phyloP scores from a whole-genome alignment of 331 rosid genomes.

The Rosa hybrid region DNA sequence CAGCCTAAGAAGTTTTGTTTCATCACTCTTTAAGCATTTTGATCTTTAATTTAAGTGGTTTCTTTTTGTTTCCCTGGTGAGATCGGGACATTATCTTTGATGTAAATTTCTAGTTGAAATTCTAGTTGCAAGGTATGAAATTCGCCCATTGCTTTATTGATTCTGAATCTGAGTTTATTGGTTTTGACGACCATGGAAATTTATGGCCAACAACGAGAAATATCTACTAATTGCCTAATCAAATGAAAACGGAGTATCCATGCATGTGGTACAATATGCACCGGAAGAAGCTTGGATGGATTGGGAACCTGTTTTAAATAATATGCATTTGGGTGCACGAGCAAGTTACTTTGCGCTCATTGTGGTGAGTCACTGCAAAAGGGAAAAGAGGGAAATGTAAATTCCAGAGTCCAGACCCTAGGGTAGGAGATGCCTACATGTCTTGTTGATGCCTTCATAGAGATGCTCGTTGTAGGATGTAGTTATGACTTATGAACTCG shows the following conservation, averaged over 20 bases:
- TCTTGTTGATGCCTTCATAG: too few relatives aligned
- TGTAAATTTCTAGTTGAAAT: conserved; percentile 31
- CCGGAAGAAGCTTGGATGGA: background rate
- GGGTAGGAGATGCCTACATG: too few relatives aligned
- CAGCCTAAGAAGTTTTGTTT: conserved; percentile 35
- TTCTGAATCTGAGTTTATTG: background rate
- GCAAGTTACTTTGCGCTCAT: too few relatives aligned
- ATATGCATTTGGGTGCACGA: too few relatives aligned
- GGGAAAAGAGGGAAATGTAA: too few relatives aligned
- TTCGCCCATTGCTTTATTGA: background rate
- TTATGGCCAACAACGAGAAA: background rate
- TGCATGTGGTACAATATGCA: background rate
- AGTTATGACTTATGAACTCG: too few relatives aligned
- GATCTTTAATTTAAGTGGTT: background rate
- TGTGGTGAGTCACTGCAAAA: too few relatives aligned
- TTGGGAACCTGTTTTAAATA: background rate
- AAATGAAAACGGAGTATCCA: background rate
- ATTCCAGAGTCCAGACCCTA: background rate
- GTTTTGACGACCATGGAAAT: background rate
- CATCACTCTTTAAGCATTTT: background rate
- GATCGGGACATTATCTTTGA: background rate
- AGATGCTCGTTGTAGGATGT: too few relatives aligned
- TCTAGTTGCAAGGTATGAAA: background rate
- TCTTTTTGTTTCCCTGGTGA: background rate
- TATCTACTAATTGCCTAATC: background rate